Evolutionary conservation across 352 stramenopile genomes (phyloP).

Genomic region (Lagenidium sp.): DNA sequence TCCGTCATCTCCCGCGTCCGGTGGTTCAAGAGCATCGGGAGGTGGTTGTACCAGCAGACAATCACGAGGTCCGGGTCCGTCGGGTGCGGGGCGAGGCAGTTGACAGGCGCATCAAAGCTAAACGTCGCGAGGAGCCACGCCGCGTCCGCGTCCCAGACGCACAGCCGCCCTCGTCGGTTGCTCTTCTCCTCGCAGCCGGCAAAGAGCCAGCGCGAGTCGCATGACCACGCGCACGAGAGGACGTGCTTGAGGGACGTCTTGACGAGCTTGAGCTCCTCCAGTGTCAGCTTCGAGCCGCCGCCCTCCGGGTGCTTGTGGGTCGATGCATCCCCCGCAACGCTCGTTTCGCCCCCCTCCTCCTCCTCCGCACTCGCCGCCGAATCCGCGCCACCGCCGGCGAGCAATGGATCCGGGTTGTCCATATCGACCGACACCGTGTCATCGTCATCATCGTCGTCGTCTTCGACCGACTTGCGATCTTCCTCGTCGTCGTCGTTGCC

Average conservation of each 20-base stretch:
- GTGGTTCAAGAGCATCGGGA: constrained; percentile 45
- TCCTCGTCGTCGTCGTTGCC: constrained; percentile 10
- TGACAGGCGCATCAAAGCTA: constrained; percentile 47
- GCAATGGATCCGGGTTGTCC: too few relatives aligned
- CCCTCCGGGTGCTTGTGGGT: constrained; percentile 9
- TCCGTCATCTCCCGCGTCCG: constrained; percentile 17
- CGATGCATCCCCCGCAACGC: not conserved
- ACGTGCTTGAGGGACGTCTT: constrained; percentile 56
- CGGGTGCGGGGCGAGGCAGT: constrained; percentile 43
- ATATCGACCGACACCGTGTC: too few relatives aligned
- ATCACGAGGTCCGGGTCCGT: constrained; percentile 38
- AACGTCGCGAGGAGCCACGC: constrained; percentile 49
- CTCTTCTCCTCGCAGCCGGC: constrained; percentile 62
- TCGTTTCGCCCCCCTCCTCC: not conserved
- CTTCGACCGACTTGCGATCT: constrained; percentile 11
- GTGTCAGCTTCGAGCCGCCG: constrained; percentile 14
- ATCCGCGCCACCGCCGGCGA: too few relatives aligned
- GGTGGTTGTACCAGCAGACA: constrained; percentile 47
- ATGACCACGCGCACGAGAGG: constrained; percentile 54
- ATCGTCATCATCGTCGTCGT: constrained; percentile 9
- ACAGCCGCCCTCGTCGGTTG: constrained; percentile 40
- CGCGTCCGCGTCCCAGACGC: constrained; percentile 56
- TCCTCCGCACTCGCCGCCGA: not conserved
- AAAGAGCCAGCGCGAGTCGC: constrained; percentile 45
- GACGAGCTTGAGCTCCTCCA: constrained; percentile 39